Evolutionary conservation across 2,329 filamentous ascomycete species (phyloP), one percentile per base, ranked within the genome.

Genomic region (Botrytis fabae): DNA sequence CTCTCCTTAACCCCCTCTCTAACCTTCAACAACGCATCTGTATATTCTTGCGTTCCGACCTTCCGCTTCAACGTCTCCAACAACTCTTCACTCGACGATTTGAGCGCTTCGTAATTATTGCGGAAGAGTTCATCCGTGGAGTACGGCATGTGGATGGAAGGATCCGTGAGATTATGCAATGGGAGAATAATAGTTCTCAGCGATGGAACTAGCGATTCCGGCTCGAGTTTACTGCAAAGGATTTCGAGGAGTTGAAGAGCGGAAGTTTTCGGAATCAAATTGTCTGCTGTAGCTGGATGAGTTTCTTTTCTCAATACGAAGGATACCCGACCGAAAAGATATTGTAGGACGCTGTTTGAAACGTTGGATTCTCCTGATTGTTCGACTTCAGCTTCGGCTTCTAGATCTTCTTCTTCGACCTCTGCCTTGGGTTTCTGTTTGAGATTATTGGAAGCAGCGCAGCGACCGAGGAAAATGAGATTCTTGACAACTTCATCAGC

Each of bases 61-160:
- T 93, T 94, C 84, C 91, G 92, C 84, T 97, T 94, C 74, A 99
- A 81, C n/a, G 87, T 84, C 75, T 94, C 92, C 85, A 98, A 90
- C 18, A 95, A 85, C 78, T 95, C 92, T 76, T 92, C 89, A 7
- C 93, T 92, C 73, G 91, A 90, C 59, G 88, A 86, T 77, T 92
- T 90, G 48, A 99, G 85, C 0, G 85, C 85, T 75, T 94, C 92
- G 81, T 95, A 92, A 32, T 86, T 88, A 9, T 87, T 85, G 76
- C 88, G 89, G 85, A 95, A 95, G 0, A 84, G 81, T 73, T 91
- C 89, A 78, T 95, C 92, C 9, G 88, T 88, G 38, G 91, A 92
- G 76, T 90, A 90, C 0, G 93, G 93, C 22, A 88, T 84, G 0
- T 92, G 89, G 68, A 95, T 94, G 1, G 89, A 88, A 1, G 92